A percentile compares a stretch with the other conserved stretches of the same genome.
Evolutionary conservation across 108 stramenopile genomes (phyloP).

Genomic region (Cyclotella atomus): DNA sequence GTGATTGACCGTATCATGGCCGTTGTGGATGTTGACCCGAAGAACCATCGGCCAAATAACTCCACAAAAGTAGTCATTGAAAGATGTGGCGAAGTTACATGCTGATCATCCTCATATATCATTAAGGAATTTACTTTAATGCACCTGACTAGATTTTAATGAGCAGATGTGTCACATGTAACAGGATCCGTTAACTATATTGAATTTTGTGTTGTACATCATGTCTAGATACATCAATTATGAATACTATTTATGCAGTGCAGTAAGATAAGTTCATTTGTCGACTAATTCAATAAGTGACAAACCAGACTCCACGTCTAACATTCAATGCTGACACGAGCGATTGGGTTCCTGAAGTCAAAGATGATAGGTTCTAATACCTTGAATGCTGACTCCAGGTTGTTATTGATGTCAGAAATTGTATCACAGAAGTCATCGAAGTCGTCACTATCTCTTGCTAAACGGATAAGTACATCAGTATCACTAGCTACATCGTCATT

Average conservation of each 20-base stretch:
- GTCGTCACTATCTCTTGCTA: constrained; percentile 33
- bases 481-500: constrained; percentile 9
- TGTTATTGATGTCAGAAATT: constrained; percentile 20
- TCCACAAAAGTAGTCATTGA: not conserved
- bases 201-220: not conserved
- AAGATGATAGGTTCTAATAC: constrained; percentile 28
- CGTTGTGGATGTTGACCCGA: constrained; percentile 10
- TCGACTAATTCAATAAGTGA: constrained; percentile 6
- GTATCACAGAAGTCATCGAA: constrained; percentile 37
- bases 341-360: constrained; percentile 36
- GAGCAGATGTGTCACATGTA: not conserved
- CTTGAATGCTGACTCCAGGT: constrained; percentile 9
- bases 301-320: not conserved
- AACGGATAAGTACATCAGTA: constrained; percentile 18
- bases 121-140: too few relatives aligned
- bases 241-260: not conserved
- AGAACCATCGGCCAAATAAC: constrained; percentile 18
- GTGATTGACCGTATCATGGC: constrained; percentile 10
- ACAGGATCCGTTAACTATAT: not conserved
- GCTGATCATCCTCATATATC: too few relatives aligned
- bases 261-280: not conserved
- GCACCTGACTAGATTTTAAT: too few relatives aligned
- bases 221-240: not conserved
- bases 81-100: constrained; percentile 8
- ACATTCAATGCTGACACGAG: constrained; percentile 32